Base-by-base conservation (phyloP, 768 basidiomycete species). In the Pleurotus djamor region DNA sequence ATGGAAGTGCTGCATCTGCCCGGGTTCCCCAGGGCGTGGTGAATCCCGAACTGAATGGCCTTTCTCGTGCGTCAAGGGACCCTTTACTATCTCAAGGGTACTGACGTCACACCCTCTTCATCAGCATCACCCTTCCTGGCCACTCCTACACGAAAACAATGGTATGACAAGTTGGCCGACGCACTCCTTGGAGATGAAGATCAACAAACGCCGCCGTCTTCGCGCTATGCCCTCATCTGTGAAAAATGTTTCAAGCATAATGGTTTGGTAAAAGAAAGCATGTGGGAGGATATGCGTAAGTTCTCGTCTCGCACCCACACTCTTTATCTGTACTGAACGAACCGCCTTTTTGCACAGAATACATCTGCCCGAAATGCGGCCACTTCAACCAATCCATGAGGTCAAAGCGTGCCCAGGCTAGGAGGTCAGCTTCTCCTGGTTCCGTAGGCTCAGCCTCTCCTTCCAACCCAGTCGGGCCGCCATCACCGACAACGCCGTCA, bases 91-190 rank as follows among this genome's bases (percentile, higher is more conserved):
- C 5, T 37, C 34, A n/a, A 35, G 38, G 9, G 38, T n/a, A 52
- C 13, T 52, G 51, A 52, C 21, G 21, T 28, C 21, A 48, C 16
- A 8, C 28, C 21, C 34, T 21, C 14, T 14, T 14, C 44, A 17
- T 33, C 21, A 58, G 60, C 55, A 14, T 58, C 36, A 7, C 60
- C 32, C 43, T 32, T 57, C 13, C 54, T 57, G 67, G 71, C 68
- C 58, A 56, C 70, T 3, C 71, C 78, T 7, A 83, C 85, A 12
- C 85, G 81, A 50, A 91, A 91, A 63, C 86, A 85, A 45, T 92
- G 92, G 90, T 91, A 87, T 66, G 94, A 96, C 74, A 91, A 89
- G 65, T 69, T 96, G 28, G 94, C 93, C 0, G 94, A 96, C 69
- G 89, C 88, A 3, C 76, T 96, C 47, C 79, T 96, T 2, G 94